Evolutionary conservation across 805 yeast species (phyloP), one percentile per base, ranked within the genome.

Genomic region (Yamadazyma endophytica): DNA sequence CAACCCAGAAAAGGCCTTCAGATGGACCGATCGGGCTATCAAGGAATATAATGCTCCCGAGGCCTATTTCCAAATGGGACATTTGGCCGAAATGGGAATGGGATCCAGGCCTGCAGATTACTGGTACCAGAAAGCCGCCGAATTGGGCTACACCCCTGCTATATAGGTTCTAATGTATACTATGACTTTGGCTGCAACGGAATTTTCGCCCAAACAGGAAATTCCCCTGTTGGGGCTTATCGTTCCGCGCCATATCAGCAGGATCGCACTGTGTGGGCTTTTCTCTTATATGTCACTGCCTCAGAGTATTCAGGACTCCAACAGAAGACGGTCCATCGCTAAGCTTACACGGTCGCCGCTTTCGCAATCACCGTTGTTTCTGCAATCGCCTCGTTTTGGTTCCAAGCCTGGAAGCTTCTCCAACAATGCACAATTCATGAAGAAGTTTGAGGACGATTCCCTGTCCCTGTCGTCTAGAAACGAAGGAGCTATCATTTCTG

Each of bases 1-100:
- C 5, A 54, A 55, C 28, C 63, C 60, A 1, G 60, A 56, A 20
- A 51, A 48, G 40, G 69, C 70, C 1, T 43, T 60, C 13, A 53
- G 53, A 48, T 65, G 71, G 70, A 61, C 68, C 39, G 68, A 64
- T 21, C 42, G 68, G 4, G 71, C 71, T 2, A 49, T 63, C 18
- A 53, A 55, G 37, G 70, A 64, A 40, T 63, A 56, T 36, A 45
- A 48, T 8, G 45, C 55, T 5, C 54, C 68, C 2, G 68, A 64
- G 23, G 69, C 69, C n/a, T 53, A 44, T 32, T 61, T 43, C 32
- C 54, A 53, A 29, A 59, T 63, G 68, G 71, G 66, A 3, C 46
- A 52, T 22, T 49, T 62, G 28, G 58, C 60, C n/a, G 65, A 61
- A 40, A 49, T 50, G 32, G 70, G 70, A 5, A 35, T 50, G 6